Evolutionary conservation across 2,329 filamentous ascomycete species (phyloP), one percentile per base, ranked within the genome.

Genomic region (Ophiosphaerella herpotricha): DNA sequence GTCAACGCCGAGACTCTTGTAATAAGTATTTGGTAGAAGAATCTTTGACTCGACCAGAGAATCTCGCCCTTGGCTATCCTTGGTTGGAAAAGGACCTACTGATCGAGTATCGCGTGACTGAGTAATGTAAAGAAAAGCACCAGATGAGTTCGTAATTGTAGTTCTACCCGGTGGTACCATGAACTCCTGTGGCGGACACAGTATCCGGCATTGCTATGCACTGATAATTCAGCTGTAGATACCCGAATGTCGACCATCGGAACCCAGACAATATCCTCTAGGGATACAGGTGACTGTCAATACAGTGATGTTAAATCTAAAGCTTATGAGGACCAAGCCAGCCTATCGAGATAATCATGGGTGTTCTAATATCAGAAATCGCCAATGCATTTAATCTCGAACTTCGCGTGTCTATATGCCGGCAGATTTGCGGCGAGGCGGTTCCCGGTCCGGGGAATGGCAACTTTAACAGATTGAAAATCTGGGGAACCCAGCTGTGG

Each of bases 391-490:
- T 14, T 32, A 45, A 48, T 42, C 14, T 38, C 39, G 34, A 32
- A 29, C 34, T 36, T 36, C 23, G 46, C 37, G 38, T 41, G 39
- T 13, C 24, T 37, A 31, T 31, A 35, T 46, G 24, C 44, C 49
- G 39, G 39, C 31, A 48, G 38, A 26, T 40, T 35, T 23, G 39
- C 40, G 53, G 46, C 40, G 46, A 24, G 33, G 32, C 48, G 41
- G 38, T 18, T 29, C 14, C 31, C 26, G 31, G 49, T 36, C 52
- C 46, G 35, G 49, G 38, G 42, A 24, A 32, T 32, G 38, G 43
- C 14, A 35, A 14, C 7, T 39, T 52, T 47, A 54, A 55, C 31
- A 43, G 42, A 43, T 45, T 32, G 32, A 24, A 31, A 42, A 18
- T 37, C 45, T 42, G 38, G 45, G 33, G 34, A 41, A 37, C 13